Base-by-base conservation (phyloP, 2,329 filamentous ascomycete genomes). In the Saccharata proteae region DNA sequence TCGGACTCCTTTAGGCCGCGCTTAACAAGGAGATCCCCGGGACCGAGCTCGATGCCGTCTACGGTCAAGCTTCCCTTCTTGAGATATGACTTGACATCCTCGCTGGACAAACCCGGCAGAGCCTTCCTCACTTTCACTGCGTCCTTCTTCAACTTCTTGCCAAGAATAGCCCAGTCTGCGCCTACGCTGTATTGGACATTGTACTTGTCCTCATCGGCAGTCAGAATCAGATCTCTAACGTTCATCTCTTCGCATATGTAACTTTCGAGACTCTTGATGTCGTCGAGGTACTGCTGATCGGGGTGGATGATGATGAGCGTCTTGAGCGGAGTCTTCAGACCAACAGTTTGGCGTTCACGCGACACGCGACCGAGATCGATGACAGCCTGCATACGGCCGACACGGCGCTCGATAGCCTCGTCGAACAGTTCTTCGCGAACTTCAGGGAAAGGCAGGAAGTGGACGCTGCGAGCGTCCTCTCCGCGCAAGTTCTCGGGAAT, bases 91-190 rank as follows among this genome's bases (percentile, higher is more conserved):
- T 86, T 82, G 38, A 93, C 84, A 43, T 93, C 72, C 8, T 82
- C 74, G 43, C 77, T 86, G 13, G 71, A 80, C 29, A 98, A 64
- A 22, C 61, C 67, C 5, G 86, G 86, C 26, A 98, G 63, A 2
- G 82, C 85, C 61, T 88, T 92, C 66, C 92, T 92, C 44, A 96
- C 85, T 52, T 80, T 83, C 42, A 77, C 74, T 42, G 85, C 82
- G 48, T 94, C 86, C 60, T 93, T 94, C 69, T 93, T 93, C 44
- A 96, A 70, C 64, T 96, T 96, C 71, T 93, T 93, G 42, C 90
- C 90, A 11, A 98, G 69, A 2, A 82, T 80, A 10, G 90, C 85
- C 80, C 90, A 94, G 57, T 98, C 90, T 6, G 85, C 86, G 22
- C 72, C 74, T 11, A 88, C 83, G 39, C 80, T 84, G 61, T 94